These are phyloP conservation scores for Lyophyllum decastes DNA, from an alignment of 768 basidiomycete genomes.

Conservation along the genomic window DNA sequence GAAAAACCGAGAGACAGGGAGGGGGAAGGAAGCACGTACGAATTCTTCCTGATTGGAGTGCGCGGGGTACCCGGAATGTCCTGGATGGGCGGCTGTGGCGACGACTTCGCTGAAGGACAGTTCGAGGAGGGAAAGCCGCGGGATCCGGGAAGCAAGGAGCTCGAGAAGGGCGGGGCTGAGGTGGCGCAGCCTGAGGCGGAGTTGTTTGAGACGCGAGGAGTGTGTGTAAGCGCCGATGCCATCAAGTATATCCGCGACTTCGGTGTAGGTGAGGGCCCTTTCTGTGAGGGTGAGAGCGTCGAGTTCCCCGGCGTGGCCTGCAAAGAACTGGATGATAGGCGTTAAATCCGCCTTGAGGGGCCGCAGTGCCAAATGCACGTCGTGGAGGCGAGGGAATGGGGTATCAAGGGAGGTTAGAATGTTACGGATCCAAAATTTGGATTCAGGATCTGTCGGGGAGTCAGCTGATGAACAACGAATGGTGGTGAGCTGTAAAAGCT, in stretches of 20 bases:
- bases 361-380: constrained; percentile 36
- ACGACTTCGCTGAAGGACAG: constrained; percentile 24
- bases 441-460: constrained; percentile 24
- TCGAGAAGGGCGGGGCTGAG: constrained; percentile 26
- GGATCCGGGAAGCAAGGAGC: constrained; percentile 23
- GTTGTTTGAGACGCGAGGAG: constrained; percentile 14
- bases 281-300: constrained; percentile 38
- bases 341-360: constrained; percentile 35
- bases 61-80: not conserved
- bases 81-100: not conserved
- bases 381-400: constrained; percentile 33
- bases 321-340: constrained; percentile 30
- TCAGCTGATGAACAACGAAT: constrained; percentile 25
- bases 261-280: constrained; percentile 29
- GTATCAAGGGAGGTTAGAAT: constrained; percentile 29
- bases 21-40: constrained; percentile 3
- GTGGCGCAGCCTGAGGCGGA: constrained; percentile 21
- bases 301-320: constrained; percentile 27
- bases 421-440: constrained; percentile 43
- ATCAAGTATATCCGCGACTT: constrained; percentile 31
- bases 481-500: constrained; percentile 36
- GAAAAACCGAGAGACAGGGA: not conserved
- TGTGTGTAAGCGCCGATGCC: constrained; percentile 12
- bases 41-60: constrained; percentile 5
- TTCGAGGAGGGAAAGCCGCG: constrained; percentile 21